phyloP scores from a whole-genome alignment of 345 rosid species.

The Aquilaria malaccensis region DNA sequence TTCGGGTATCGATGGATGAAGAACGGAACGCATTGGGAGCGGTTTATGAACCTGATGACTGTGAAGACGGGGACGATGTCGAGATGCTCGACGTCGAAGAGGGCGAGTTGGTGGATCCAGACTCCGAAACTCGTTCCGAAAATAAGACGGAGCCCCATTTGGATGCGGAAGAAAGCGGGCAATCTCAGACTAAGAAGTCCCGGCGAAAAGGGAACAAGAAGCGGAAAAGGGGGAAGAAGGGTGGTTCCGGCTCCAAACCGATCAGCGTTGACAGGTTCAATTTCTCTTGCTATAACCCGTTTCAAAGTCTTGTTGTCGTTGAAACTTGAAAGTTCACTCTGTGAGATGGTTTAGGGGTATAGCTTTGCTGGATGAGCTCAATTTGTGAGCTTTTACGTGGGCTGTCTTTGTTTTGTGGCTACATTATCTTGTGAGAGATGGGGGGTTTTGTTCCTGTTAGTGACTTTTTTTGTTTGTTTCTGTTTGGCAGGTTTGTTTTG shows the following conservation, averaged over 20 bases:
- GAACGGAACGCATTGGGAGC: conserved; percentile 42
- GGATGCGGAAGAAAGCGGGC: conserved; percentile 20
- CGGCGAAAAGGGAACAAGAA: conserved; percentile 38
- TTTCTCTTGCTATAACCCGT: neutral
- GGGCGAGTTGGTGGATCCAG: conserved; percentile 60
- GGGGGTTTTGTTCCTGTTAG: conserved; percentile 1
- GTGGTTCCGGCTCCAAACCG: conserved; percentile 31
- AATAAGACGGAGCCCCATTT: conserved; percentile 12
- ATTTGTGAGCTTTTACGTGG: neutral
- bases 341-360: neutral
- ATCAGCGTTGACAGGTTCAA: conserved; percentile 54
- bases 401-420: neutral
- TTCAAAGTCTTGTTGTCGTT: too few relatives aligned
- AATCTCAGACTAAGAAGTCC: conserved; percentile 23
- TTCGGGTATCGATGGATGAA: conserved; percentile 44
- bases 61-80: conserved; percentile 38
- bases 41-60: conserved; percentile 35
- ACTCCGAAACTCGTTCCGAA: conserved; percentile 13
- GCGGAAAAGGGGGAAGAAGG: conserved; percentile 34
- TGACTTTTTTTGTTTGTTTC: neutral
- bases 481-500: conserved; percentile 62
- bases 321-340: neutral
- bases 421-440: conserved; percentile 1
- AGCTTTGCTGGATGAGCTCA: neutral
- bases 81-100: conserved; percentile 90